A percentile compares a stretch with the other conserved stretches of the same genome.
Conservation (phyloP, 495 filamentous ascomycete genomes). For the Hypoxylon lienhwacheense region DNA sequence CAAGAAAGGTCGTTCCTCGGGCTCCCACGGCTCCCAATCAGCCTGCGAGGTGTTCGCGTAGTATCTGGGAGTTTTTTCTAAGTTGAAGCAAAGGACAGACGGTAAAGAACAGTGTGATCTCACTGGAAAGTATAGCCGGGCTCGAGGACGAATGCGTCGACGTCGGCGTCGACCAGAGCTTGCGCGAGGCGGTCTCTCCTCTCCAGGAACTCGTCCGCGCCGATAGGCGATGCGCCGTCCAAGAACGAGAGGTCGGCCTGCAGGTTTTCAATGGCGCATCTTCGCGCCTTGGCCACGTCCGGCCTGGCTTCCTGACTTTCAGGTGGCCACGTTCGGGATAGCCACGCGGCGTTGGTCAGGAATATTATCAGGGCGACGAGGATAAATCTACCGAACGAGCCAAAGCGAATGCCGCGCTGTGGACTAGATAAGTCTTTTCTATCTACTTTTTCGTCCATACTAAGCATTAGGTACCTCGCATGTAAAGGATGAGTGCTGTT, state of each 20-base stretch:
- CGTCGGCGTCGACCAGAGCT: slow-evolving; percentile 47
- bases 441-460: slow-evolving; percentile 4
- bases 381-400: not conserved
- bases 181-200: slow-evolving; percentile 51
- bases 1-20: slow-evolving; percentile 59
- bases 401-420: not conserved
- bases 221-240: slow-evolving; percentile 45
- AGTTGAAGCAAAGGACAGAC: not conserved
- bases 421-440: not conserved
- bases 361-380: not conserved
- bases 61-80: slow-evolving; percentile 36
- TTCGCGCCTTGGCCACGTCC: slow-evolving; percentile 38
- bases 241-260: slow-evolving; percentile 51
- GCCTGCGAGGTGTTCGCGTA: slow-evolving; percentile 57
- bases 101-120: not conserved
- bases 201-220: slow-evolving; percentile 46
- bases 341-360: slow-evolving; percentile 1
- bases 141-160: slow-evolving; percentile 57
- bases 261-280: slow-evolving; percentile 52
- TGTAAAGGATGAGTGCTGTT: no score
- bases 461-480: no score
- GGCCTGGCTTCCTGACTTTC: not conserved
- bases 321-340: slow-evolving; percentile 1
- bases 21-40: slow-evolving; percentile 63
- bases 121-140: slow-evolving; percentile 59